These are phyloP conservation scores for Corylus avellana DNA, from an alignment of 306 rosid genomes.

Conservation along the genomic window DNA sequence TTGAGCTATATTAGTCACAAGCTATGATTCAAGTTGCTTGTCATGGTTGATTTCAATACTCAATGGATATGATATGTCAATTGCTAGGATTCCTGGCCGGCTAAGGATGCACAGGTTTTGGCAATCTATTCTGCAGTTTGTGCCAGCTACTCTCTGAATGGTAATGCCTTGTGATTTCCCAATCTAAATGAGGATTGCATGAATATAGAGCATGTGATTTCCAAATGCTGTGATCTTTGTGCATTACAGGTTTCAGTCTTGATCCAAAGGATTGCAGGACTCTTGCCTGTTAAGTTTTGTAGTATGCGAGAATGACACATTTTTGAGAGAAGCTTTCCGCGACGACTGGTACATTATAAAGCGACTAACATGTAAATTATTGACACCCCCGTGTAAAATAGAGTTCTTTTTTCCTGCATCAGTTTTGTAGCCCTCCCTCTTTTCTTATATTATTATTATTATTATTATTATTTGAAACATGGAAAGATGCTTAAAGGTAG, in stretches of 20 bases:
- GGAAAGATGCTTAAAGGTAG: background rate
- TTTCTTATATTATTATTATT: too few species aligned
- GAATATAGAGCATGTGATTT: background rate
- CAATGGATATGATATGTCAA: background rate
- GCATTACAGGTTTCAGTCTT: slow-evolving; percentile 50
- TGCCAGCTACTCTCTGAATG: slow-evolving; percentile 24
- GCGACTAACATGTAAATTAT: slow-evolving; percentile 53
- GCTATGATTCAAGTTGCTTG: background rate
- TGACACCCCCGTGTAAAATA: slow-evolving; percentile 18
- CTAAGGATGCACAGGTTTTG: slow-evolving; percentile 17
- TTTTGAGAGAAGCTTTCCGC: slow-evolving; percentile 36
- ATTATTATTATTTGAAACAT: background rate
- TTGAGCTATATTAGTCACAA: background rate
- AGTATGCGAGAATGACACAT: slow-evolving; percentile 37
- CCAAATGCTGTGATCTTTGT: slow-evolving; percentile 31
- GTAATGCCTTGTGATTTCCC: slow-evolving; percentile 17
- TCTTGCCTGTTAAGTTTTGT: slow-evolving; percentile 51
- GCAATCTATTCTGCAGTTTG: slow-evolving; percentile 23
- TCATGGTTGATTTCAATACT: background rate
- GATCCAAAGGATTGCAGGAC: slow-evolving; percentile 22
- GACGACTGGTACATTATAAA: slow-evolving; percentile 39
- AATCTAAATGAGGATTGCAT: slow-evolving; percentile 18
- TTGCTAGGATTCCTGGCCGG: slow-evolving; percentile 8
- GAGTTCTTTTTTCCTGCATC: slow-evolving; percentile 13
- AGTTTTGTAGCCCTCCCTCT: background rate